Evolutionary conservation across 1,284 basidiomycete species (phyloP), one percentile per base, ranked within the genome.

Genomic region (Pterulicium gracile): DNA sequence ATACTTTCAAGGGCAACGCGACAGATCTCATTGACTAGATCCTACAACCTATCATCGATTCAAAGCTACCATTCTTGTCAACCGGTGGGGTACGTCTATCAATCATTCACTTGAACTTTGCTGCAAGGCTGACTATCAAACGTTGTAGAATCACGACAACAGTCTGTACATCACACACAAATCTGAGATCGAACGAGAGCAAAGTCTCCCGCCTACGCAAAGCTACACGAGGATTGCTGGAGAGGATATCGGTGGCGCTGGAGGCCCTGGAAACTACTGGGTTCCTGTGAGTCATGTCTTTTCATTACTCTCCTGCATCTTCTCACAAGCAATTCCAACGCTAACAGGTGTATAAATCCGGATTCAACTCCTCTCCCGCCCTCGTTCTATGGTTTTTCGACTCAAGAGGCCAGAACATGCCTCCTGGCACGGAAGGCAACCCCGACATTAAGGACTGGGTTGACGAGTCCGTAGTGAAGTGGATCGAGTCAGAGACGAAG

Each of bases 311-410:
- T 4, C 35, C 43, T 15, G 21, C 21, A 14, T 44, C 32, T 22
- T 41, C 65, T 62, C 52, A 72, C 14, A 69, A 67, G 7, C 27
- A 10, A 32, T 10, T 10, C 27, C n/a, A n/a, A n/a, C n/a, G 7
- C 27, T 32, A n/a, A n/a, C n/a, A n/a, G n/a, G n/a, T n/a, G n/a
- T n/a, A n/a, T n/a, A n/a, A n/a, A n/a, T n/a, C n/a, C n/a, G n/a
- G 43, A 43, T 45, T 49, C 77, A 76, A 79, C 56, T 20, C 40
- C 0, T 51, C 58, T 2, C 81, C 81, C 1, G 63, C 60, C 1
- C 64, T 83, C 10, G 56, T 85, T 35, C 59, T 84, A 0, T 84
- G 81, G 76, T 82, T 82, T 60, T 85, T 85, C 53, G 81, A 84
- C 59, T 84, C 81, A 4, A 70, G 80, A 50, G 77, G 77, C 36